Base-by-base conservation (phyloP, 2,329 filamentous ascomycete species). In the Aspergillus latus region DNA sequence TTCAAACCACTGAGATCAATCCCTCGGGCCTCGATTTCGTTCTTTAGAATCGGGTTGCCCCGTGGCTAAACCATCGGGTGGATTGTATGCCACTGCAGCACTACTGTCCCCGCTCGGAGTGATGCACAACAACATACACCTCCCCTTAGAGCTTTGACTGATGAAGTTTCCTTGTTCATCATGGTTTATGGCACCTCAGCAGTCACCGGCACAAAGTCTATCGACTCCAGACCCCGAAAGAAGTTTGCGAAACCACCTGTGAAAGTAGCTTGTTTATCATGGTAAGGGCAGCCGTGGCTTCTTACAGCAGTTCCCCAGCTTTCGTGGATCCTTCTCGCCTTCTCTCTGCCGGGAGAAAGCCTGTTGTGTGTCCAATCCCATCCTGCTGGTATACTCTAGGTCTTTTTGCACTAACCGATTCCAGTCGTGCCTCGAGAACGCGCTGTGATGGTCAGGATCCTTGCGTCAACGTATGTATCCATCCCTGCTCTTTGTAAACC, bases 171-270 rank as follows among this genome's bases (percentile, higher is more conserved):
- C 26, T 34, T 39, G 43, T 52, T 34, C 60, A 54, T 54, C 47
- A 68, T 68, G 66, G 65, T 64, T 36, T 58, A 63, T 53, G 63
- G 64, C 46, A 52, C 63, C 36, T 51, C 58, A 49, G 60, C 52
- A 52, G 46, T 52, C 46, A 47, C 61, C 54, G 63, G 61, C 58
- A 61, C 63, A 59, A 64, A 67, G 54, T 59, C 64, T 60, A 63
- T 62, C 54, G 54, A 61, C 54, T 59, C 60, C 32, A 65, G 64
- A 52, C 66, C 69, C 62, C 71, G 73, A 61, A 76, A 73, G 69
- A 76, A 76, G 65, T 76, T 76, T 59, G 71, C 72, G 48, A 76
- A 76, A 68, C 74, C 74, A 16, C 74, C 74, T 40, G 74, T 77
- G 34, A 77, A 77, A 63, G 72, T 76, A 64, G 74, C 74, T 43